These are phyloP conservation scores for Mesembryanthemum crystallinum DNA, from an alignment of 148 eudicot species.

Conservation along the genomic window DNA sequence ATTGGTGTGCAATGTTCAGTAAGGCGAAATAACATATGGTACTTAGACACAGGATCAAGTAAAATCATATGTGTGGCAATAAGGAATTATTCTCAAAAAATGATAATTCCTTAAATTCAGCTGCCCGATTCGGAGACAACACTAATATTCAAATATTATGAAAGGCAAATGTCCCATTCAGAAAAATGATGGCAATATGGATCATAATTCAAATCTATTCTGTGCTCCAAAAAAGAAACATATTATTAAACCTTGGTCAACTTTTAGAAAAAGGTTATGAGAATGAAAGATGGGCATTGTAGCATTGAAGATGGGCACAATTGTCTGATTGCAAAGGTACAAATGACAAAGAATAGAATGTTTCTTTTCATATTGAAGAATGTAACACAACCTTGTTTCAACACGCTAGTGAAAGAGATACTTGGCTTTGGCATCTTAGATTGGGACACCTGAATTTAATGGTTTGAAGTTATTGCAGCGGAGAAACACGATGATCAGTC, in stretches of 20 bases:
- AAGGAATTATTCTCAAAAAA: not conserved
- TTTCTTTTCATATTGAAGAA: not conserved
- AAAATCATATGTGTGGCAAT: not conserved
- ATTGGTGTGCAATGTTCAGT: not conserved
- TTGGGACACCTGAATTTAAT: not conserved
- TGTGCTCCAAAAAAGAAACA: not conserved
- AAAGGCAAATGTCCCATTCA: not conserved
- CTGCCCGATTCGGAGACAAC: not conserved
- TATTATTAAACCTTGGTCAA: not conserved
- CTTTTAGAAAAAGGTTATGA: not conserved
- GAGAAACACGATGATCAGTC: not conserved
- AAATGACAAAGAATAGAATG: not conserved
- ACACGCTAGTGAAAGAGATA: not conserved
- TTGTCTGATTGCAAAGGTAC: not conserved
- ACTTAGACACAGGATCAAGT: not conserved
- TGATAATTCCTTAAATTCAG: not conserved
- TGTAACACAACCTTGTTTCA: not conserved
- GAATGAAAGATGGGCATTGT: not conserved
- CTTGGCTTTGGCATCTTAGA: conserved; percentile 2
- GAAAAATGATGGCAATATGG: not conserved
- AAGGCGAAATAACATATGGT: not conserved
- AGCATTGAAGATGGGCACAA: not conserved
- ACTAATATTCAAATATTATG: not conserved
- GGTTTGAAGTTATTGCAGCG: not conserved
- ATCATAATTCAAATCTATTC: not conserved